phyloP scores from a whole-genome alignment of 2,329 filamentous ascomycete genomes.

The Aspergillus terreus region DNA sequence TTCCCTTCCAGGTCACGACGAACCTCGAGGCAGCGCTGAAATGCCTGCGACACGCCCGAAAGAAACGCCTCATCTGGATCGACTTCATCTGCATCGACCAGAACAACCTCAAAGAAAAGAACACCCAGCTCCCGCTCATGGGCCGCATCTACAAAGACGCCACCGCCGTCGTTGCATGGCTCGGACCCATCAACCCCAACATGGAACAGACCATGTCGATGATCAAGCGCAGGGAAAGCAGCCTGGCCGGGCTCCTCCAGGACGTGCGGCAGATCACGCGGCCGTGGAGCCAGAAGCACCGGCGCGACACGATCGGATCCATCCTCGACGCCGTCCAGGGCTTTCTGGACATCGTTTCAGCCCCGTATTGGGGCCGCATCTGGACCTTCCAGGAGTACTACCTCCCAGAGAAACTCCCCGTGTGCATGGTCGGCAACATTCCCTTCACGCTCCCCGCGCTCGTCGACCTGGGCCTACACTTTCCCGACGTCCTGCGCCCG shows the following conservation, averaged over 20 bases:
- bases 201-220: constrained; percentile 2
- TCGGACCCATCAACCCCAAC: neutral
- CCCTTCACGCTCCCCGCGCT: neutral
- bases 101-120: constrained; percentile 1
- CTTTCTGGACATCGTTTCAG: neutral
- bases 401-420: neutral
- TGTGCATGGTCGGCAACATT: constrained; percentile 4
- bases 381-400: constrained; percentile 11
- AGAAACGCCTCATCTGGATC: neutral
- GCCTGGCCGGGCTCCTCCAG: neutral
- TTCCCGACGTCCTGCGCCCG: neutral
- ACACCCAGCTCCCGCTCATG: constrained; percentile 7
- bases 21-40: neutral
- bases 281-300: neutral
- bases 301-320: neutral
- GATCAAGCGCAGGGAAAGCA: neutral
- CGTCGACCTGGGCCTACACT: neutral
- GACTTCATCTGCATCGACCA: constrained; percentile 10
- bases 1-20: neutral
- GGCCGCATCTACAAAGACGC: constrained; percentile 4
- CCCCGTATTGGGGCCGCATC: constrained; percentile 6
- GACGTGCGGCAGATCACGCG: neutral
- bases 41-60: neutral
- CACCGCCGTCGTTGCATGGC: neutral
- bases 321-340: constrained; percentile 1